phyloP scores from a whole-genome alignment of 2,329 filamentous ascomycete species.

The Aspergillus ustus region DNA sequence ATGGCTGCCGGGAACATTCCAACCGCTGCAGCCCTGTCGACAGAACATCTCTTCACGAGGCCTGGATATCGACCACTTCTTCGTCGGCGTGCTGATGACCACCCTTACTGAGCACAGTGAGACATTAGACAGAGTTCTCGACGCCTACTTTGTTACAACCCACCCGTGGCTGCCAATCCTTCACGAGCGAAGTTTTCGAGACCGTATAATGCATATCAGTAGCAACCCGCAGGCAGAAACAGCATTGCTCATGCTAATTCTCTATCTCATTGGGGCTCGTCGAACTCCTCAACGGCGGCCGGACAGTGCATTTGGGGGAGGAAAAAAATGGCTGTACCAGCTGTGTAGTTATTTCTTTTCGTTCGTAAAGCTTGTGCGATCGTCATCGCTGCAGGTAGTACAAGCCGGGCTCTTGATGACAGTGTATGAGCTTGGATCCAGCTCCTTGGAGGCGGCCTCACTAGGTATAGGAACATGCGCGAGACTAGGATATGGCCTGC shows the following conservation, averaged over 20 bases:
- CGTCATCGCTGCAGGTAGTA: constrained; percentile 6
- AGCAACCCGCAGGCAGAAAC: neutral
- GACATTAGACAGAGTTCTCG: neutral
- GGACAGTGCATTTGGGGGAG: neutral
- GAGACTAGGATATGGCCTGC: constrained; percentile 5
- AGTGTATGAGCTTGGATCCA: constrained; percentile 8
- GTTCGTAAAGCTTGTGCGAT: neutral
- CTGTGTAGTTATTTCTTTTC: constrained; percentile 12
- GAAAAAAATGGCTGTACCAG: neutral
- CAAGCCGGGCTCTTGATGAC: constrained; percentile 6
- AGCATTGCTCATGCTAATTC: neutral
- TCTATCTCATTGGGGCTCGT: neutral
- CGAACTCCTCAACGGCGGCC: neutral
- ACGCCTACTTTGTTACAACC: constrained; percentile 5
- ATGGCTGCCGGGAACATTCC: constrained; percentile 7
- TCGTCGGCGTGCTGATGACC: neutral
- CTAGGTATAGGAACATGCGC: constrained; percentile 7
- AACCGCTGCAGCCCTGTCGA: neutral
- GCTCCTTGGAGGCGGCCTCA: neutral
- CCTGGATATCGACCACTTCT: constrained; percentile 7
- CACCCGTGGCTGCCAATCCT: constrained; percentile 13
- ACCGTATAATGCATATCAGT: neutral
- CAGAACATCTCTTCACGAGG: neutral
- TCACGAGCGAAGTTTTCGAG: constrained; percentile 4
- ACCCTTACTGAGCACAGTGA: neutral